Evolutionary conservation across 1,284 basidiomycete species (phyloP), one percentile per base, ranked within the genome.

Genomic region (Porphyrellus sp.): DNA sequence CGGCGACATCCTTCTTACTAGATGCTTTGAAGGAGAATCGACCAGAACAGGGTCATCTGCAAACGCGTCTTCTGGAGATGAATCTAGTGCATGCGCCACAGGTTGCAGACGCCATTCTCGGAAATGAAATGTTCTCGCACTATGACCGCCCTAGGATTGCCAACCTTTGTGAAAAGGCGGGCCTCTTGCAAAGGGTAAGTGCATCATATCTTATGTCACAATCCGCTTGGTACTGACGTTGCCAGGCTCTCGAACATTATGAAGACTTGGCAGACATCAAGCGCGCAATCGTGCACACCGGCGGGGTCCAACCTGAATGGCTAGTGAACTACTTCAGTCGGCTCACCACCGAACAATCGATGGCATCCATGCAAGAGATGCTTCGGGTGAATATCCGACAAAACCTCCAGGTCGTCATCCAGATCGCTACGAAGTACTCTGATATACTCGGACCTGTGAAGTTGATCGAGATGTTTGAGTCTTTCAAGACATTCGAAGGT

Each of bases 11-110:
- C 4, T 99, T 99, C 87, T 77, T 99, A 45, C 77, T 99, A 52
- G 97, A 99, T 69, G 97, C 95, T n/a, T 81, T 99, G 63, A 99
- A 99, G 77, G 97, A 99, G 60, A 99, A 99, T 79, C 92, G 91
- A 73, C 93, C 95, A 0, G 97, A 99, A 73, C 96, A 99, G 68
- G 96, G 86, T 1, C 93, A 90, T 62, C 77, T 99, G 13, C 97
- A 99, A 74, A 99, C 97, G 2, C 89, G 95, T 59, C 80, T 99
- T 21, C 79, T 99, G 47, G 97, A 99, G 75, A 98, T 99, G 89
- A 99, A 99, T 76, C 80, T 99, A 49, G 76, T 98, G 56, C 91
- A 98, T 70, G 97, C 97, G 8, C 97, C 97, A 59, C 97, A 99
- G 73, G 97, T 99, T 51, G 97, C 97, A 1, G 97, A 99, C 69